phyloP scores from a whole-genome alignment of 768 basidiomycete species.

The Sarcomyxa edulis region DNA sequence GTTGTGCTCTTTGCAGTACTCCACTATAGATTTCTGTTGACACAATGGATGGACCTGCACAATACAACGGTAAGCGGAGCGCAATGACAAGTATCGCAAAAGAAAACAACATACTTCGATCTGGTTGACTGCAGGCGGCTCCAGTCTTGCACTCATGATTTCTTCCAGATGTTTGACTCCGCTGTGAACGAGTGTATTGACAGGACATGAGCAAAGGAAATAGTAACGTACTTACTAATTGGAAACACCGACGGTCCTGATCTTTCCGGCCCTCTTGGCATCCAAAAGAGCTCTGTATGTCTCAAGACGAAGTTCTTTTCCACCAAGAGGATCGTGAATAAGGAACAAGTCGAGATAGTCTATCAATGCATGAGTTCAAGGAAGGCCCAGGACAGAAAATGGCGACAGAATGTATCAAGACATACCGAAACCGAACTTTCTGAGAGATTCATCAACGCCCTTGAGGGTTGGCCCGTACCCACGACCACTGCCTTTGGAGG shows the following conservation, averaged over 20 bases:
- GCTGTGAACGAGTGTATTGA: conserved; percentile 28
- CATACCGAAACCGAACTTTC: conserved; percentile 55
- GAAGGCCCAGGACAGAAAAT: no score
- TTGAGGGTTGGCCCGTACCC: conserved; percentile 58
- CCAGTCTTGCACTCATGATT: conserved; percentile 55
- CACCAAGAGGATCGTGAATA: conserved; percentile 69
- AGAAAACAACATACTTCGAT: conserved; percentile 68
- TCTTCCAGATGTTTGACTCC: conserved; percentile 71
- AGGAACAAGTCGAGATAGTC: conserved; percentile 71
- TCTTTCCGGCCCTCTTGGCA: conserved; percentile 57
- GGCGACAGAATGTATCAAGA: no score
- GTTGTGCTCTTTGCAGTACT: conserved; percentile 57
- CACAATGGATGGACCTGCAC: conserved; percentile 73
- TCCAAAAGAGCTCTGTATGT: conserved; percentile 69
- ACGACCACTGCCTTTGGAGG: conserved; percentile 46
- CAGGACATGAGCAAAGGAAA: neutral
- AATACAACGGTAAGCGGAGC: no score
- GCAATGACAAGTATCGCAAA: neutral
- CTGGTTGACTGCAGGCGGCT: conserved; percentile 73
- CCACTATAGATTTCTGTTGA: conserved; percentile 74
- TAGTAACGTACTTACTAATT: conserved; percentile 65
- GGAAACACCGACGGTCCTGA: conserved; percentile 73
- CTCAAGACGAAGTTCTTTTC: conserved; percentile 56
- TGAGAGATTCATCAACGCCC: conserved; percentile 58
- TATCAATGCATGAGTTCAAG: neutral